Evolutionary conservation across 73 alveolate species (phyloP).

Genomic region (Paramecium pentaurelia): DNA sequence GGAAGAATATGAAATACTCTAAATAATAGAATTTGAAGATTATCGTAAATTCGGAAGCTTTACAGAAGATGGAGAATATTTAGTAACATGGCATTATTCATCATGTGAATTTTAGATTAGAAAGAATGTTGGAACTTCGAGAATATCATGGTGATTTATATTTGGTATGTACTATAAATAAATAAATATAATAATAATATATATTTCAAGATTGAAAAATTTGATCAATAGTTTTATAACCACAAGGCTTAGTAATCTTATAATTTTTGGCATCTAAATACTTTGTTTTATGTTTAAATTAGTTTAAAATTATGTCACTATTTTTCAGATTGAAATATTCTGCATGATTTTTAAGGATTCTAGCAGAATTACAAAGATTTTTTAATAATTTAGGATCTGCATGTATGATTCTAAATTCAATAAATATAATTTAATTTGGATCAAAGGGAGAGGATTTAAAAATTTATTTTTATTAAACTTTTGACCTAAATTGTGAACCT

Average conservation of each 20-base stretch:
- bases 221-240: neutral
- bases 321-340: slow-evolving; percentile 4
- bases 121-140: neutral
- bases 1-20: neutral
- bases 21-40: neutral
- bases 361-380: neutral
- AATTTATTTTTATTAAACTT: neutral
- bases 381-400: neutral
- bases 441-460: neutral
- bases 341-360: neutral
- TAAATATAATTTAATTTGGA: neutral
- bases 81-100: neutral
- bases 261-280: slow-evolving; percentile 21
- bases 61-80: neutral
- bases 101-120: neutral
- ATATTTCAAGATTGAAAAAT: neutral
- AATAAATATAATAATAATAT: neutral
- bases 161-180: neutral
- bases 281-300: neutral
- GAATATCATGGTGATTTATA: neutral
- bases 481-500: neutral
- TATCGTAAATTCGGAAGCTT: neutral
- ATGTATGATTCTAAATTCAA: slow-evolving; percentile 20
- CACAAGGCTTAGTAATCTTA: neutral
- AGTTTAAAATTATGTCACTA: neutral